A percentile compares a stretch with the other conserved stretches of the same genome.
phyloP scores from a whole-genome alignment of 352 stramenopile species.

The Globisporangium sylvaticum region DNA sequence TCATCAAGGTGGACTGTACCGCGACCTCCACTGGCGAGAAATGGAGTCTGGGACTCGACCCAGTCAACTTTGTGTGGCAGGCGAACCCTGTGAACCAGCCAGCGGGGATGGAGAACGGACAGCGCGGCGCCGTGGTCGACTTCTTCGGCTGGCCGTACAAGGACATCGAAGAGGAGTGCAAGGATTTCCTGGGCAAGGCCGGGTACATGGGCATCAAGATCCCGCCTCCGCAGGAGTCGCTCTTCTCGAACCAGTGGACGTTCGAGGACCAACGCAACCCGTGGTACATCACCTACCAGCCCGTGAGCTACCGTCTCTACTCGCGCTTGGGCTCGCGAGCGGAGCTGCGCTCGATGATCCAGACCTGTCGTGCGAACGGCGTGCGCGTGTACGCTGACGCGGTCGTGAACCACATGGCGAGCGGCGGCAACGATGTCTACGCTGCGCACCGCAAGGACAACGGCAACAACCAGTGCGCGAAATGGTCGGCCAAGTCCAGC shows the following conservation, averaged over 20 bases:
- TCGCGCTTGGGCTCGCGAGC: slow-evolving; percentile 30
- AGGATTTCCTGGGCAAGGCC: slow-evolving; percentile 32
- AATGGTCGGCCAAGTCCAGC: slow-evolving; percentile 22
- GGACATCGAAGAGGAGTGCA: slow-evolving; percentile 37
- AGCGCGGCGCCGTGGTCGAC: slow-evolving; percentile 36
- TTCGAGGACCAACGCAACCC: slow-evolving; percentile 31
- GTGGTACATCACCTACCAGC: slow-evolving; percentile 42
- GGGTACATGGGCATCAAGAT: slow-evolving; percentile 45
- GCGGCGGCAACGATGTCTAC: slow-evolving; percentile 21
- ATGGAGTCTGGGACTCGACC: slow-evolving; percentile 42
- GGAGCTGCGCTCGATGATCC: slow-evolving; percentile 36
- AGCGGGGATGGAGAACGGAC: slow-evolving; percentile 22
- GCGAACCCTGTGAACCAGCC: slow-evolving; percentile 24
- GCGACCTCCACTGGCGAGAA: slow-evolving; percentile 12
- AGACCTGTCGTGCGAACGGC: slow-evolving; percentile 33
- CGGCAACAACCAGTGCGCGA: slow-evolving; percentile 12
- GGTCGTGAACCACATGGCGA: slow-evolving; percentile 27
- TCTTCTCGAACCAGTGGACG: slow-evolving; percentile 28
- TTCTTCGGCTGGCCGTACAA: slow-evolving; percentile 40
- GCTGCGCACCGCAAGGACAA: slow-evolving; percentile 15
- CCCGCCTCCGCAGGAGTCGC: slow-evolving; percentile 33
- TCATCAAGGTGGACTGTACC: slow-evolving; percentile 31
- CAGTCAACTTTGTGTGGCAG: slow-evolving; percentile 67
- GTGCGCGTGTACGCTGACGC: slow-evolving; percentile 33
- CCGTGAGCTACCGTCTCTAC: slow-evolving; percentile 35